Conservation (phyloP, 2,329 filamentous ascomycete species). For the Aspergillus hortae region DNA sequence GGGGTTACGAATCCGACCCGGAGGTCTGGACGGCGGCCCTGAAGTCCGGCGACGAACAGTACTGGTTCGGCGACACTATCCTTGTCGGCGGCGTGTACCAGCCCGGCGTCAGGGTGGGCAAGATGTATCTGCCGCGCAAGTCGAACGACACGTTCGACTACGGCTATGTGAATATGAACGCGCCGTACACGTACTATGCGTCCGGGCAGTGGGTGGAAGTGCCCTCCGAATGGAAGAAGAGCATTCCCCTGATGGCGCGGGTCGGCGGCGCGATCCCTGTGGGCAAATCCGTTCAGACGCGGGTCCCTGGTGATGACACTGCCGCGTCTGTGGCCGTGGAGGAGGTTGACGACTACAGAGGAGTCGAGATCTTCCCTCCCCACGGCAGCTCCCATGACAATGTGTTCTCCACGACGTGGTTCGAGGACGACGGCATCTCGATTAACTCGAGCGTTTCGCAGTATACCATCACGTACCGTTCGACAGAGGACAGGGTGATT, state of each 20-base stretch:
- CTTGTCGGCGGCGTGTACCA: conserved; percentile 67
- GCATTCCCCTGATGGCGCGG: conserved; percentile 55
- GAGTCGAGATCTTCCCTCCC: conserved; percentile 56
- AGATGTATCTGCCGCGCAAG: conserved; percentile 60
- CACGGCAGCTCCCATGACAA: conserved; percentile 36
- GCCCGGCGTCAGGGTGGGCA: conserved; percentile 51
- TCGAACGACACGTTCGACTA: conserved; percentile 42
- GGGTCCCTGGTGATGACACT: conserved; percentile 49
- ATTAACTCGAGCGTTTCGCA: conserved; percentile 38
- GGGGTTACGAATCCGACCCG: conserved; percentile 65
- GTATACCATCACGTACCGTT: conserved; percentile 45
- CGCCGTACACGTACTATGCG: conserved; percentile 56
- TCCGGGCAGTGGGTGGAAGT: conserved; percentile 55
- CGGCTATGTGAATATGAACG: conserved; percentile 62
- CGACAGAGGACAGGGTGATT: conserved; percentile 42
- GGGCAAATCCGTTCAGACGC: conserved; percentile 50
- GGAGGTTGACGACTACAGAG: conserved; percentile 54
- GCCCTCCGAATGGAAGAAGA: conserved; percentile 49
- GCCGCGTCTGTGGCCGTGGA: conserved; percentile 39
- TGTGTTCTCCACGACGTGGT: conserved; percentile 46
- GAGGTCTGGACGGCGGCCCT: conserved; percentile 62
- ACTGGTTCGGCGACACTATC: conserved; percentile 67
- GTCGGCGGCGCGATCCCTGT: conserved; percentile 54
- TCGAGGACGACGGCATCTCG: conserved; percentile 57
- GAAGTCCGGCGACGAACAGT: conserved; percentile 65